Base-by-base conservation (phyloP, 208 protist species). In the Vickermania ingenoplastis region DNA sequence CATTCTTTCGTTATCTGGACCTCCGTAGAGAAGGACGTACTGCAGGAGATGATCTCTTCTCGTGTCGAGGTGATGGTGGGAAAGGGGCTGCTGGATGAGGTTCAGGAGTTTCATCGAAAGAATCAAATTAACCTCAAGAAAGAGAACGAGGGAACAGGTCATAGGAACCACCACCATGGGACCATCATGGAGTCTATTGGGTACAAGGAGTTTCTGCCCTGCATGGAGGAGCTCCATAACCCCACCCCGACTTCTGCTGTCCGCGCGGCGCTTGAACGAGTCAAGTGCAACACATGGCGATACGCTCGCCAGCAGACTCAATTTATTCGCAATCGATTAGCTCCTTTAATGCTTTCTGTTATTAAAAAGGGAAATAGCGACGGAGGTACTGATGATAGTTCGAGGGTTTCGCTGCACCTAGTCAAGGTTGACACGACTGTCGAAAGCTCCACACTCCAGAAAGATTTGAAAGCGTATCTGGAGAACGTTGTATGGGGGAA, bases 51-150 rank as follows among this genome's bases (percentile, higher is more conserved):
- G 4, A 64, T 97, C 2, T 70, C 91, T 31, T 22, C 24, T 3
- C 77, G 92, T 21, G 81, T 96, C 2, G 89, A 92, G 24, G 66
- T 57, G 24, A 97, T 97, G 92, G 36, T 92, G 1, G 17, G 57
- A 3, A 63, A 61, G 24, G 89, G 92, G 5, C 68, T 95, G 53
- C 31, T 95, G 22, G 53, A 71, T 0, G 89, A 96, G 57, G 65
- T 81, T 31, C 24, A 54, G 13, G 30, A 61, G 24, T 86, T 91
- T 57, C 53, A 66, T 55, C 1, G 55, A 21, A 27, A 52, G 24
- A 53, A 30, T 5, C 11, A 13, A 27, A 30, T 41, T 22, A 31
- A 23, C 41, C n/a, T n/a, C n/a, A n/a, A n/a, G n/a, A n/a, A n/a
- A n/a, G n/a, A n/a, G n/a, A n/a, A n/a, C n/a, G n/a, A n/a, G n/a